Evolutionary conservation across 192 early-diverging fungal species (phyloP).

Genomic region (Powellomyces hirtus): DNA sequence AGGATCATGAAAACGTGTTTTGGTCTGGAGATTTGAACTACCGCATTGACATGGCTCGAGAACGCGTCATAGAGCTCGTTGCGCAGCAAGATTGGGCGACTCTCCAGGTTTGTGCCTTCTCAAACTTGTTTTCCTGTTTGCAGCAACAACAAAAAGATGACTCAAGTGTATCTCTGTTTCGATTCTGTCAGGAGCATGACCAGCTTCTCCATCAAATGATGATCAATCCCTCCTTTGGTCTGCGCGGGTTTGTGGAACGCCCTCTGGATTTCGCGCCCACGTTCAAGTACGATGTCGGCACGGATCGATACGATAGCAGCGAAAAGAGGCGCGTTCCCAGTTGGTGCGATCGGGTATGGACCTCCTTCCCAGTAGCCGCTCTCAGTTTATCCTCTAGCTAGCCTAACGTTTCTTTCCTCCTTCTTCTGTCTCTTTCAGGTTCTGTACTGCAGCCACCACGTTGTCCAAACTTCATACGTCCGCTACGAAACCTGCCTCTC

Average conservation of each 20-base stretch:
- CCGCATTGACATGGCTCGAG: constrained; percentile 73
- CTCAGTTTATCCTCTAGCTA: background rate
- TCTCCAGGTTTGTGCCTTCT: too few species aligned
- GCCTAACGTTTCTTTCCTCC: background rate
- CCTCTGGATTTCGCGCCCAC: constrained; percentile 85
- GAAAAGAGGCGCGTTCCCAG: constrained; percentile 92
- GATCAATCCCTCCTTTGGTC: constrained; percentile 66
- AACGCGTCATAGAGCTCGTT: constrained; percentile 61
- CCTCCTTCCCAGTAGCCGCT: background rate
- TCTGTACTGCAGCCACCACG: constrained; percentile 33
- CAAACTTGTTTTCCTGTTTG: background rate
- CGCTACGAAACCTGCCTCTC: constrained; percentile 70
- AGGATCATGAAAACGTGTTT: constrained; percentile 51
- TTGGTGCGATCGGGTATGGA: constrained; percentile 94
- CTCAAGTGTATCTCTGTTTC: too few species aligned
- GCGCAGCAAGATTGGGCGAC: constrained; percentile 56
- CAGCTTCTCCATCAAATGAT: constrained; percentile 44
- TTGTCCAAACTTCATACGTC: constrained; percentile 53
- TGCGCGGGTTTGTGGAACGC: constrained; percentile 75
- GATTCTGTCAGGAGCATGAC: constrained; percentile 40
- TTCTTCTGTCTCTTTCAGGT: constrained; percentile 25
- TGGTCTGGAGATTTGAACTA: constrained; percentile 93
- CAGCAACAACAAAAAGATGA: background rate
- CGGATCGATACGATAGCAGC: constrained; percentile 82
- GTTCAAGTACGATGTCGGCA: constrained; percentile 88